Conservation (phyloP, 768 basidiomycete genomes). For the Auriscalpium orientale region DNA sequence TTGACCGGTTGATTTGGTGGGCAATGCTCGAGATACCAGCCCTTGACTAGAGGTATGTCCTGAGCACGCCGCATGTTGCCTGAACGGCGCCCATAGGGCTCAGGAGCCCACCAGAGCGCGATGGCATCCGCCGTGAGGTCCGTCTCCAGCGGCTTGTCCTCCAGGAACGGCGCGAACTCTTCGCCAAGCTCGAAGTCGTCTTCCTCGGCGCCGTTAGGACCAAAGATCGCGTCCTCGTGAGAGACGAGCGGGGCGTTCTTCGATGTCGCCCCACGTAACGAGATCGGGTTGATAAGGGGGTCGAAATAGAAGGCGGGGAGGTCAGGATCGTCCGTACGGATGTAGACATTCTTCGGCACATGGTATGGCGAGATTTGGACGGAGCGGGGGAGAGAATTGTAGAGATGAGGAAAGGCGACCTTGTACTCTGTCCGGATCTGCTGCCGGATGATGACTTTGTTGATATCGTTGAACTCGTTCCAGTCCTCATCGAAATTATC, state of each 20-base stretch:
- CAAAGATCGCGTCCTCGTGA: conserved; percentile 91
- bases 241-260: conserved; percentile 78
- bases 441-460: conserved; percentile 98
- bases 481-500: conserved; percentile 97
- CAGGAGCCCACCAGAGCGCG: conserved; percentile 97
- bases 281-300: conserved; percentile 96
- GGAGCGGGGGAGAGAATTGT: conserved; percentile 94
- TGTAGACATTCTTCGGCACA: conserved; percentile 93
- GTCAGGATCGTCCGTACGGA: conserved; percentile 99
- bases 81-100: conserved; percentile 88
- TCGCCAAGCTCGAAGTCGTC: conserved; percentile 86
- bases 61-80: conserved; percentile 92
- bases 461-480: conserved; percentile 99
- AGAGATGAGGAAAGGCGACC: conserved; percentile 97
- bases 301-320: conserved; percentile 99
- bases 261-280: conserved; percentile 75
- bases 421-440: conserved; percentile 99
- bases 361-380: conserved; percentile 92
- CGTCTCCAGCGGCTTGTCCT: conserved; percentile 71
- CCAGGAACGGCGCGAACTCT: conserved; percentile 70
- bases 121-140: conserved; percentile 95
- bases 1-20: conserved; percentile 95
- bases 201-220: conserved; percentile 76
- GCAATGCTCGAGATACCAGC: conserved; percentile 98
- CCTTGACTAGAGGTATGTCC: conserved; percentile 93